A percentile compares a stretch with the other conserved stretches of the same genome.
Conservation (phyloP, 805 yeast genomes). For the Limtongia smithiae region DNA sequence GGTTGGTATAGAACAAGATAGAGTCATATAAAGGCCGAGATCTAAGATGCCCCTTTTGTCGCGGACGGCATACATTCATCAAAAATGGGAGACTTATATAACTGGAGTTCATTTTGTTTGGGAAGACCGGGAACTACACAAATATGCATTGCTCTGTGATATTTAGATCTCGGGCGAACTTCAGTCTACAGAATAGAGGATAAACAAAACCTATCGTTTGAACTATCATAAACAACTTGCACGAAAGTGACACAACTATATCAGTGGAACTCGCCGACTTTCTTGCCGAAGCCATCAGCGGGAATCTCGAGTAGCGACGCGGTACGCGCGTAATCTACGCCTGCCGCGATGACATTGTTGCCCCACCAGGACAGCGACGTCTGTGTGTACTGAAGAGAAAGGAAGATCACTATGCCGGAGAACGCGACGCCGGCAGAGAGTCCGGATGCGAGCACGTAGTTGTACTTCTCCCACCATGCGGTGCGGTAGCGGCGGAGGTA, state of each 20-base stretch:
- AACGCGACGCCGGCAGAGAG: conserved; percentile 68
- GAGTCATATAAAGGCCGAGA: no score
- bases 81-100: no score
- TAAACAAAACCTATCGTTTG: no score
- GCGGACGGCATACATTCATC: no score
- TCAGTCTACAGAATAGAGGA: no score
- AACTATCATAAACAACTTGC: no score
- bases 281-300: background rate
- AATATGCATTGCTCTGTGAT: no score
- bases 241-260: background rate
- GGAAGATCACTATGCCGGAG: conserved; percentile 54
- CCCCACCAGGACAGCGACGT: conserved; percentile 55
- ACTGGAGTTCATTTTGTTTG: no score
- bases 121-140: no score
- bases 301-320: conserved; percentile 1
- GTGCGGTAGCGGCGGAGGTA: conserved; percentile 52
- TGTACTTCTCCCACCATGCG: conserved; percentile 73
- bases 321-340: conserved; percentile 4
- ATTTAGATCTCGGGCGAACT: no score
- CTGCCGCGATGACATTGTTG: conserved; percentile 35
- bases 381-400: conserved; percentile 39
- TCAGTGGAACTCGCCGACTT: conserved; percentile 1
- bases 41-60: no score
- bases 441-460: conserved; percentile 61
- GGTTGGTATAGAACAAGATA: no score